These are phyloP conservation scores for Trametes sp. DNA, from an alignment of 1,284 basidiomycete genomes.

Conservation along the genomic window DNA sequence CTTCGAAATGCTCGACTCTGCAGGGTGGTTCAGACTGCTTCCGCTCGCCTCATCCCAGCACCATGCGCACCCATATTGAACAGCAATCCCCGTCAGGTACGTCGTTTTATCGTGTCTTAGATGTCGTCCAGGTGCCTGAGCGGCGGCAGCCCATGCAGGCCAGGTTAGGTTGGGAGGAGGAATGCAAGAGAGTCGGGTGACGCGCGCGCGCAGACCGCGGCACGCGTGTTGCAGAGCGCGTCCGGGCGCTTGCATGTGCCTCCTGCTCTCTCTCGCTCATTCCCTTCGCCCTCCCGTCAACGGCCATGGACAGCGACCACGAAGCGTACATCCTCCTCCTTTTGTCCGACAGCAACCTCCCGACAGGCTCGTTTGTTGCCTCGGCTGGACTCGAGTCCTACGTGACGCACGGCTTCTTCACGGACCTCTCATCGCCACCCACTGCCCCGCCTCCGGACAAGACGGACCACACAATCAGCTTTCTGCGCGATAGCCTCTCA, in stretches of 20 bases:
- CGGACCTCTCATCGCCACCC: slow-evolving; percentile 33
- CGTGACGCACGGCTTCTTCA: slow-evolving; percentile 83
- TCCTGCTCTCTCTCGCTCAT: slow-evolving; percentile 22
- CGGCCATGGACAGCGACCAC: slow-evolving; percentile 45
- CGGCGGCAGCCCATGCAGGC: slow-evolving; percentile 20
- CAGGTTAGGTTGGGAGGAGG: slow-evolving; percentile 9
- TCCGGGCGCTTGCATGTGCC: slow-evolving; percentile 20
- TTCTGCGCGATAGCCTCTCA: slow-evolving; percentile 73
- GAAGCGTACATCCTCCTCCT: slow-evolving; percentile 76
- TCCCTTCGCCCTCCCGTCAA: slow-evolving; percentile 11
- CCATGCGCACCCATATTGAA: slow-evolving; percentile 28
- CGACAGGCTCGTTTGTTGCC: slow-evolving; percentile 87
- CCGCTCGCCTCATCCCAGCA: not conserved
- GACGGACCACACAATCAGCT: slow-evolving; percentile 56
- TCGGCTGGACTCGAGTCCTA: slow-evolving; percentile 94
- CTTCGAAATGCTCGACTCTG: slow-evolving; percentile 72
- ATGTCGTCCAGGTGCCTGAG: slow-evolving; percentile 4
- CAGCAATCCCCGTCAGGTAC: slow-evolving; percentile 1
- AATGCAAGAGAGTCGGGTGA: slow-evolving; percentile 21
- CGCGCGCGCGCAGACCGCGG: slow-evolving; percentile 23
- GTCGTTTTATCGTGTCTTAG: slow-evolving; percentile 3
- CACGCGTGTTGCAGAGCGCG: slow-evolving; percentile 25
- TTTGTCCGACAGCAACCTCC: slow-evolving; percentile 84
- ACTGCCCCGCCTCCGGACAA: slow-evolving; percentile 45
- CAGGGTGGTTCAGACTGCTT: slow-evolving; percentile 9